phyloP scores from a whole-genome alignment of 306 rosid species.

The Cucumis melo region DNA sequence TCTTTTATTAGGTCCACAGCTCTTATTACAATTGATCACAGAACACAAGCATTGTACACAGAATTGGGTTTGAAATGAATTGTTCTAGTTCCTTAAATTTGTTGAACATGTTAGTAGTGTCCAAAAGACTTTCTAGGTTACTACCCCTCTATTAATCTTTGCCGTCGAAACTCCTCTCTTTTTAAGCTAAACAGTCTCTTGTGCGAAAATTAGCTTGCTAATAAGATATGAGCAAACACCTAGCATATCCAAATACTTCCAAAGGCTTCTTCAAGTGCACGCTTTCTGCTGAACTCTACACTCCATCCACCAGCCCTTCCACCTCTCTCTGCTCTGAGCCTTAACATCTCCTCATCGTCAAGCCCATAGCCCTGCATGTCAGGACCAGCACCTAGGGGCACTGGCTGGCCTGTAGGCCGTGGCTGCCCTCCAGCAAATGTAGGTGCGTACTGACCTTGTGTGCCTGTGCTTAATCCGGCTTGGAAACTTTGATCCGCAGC shows the following conservation, averaged over 20 bases:
- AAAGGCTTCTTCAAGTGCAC: slow-evolving; percentile 86
- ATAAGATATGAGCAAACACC: not conserved
- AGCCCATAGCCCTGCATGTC: slow-evolving; percentile 36
- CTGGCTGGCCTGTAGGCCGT: slow-evolving; percentile 70
- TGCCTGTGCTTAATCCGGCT: slow-evolving; percentile 38
- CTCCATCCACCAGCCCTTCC: slow-evolving; percentile 88
- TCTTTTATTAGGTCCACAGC: not conserved
- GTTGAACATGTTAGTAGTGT: not conserved
- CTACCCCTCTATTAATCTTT: not conserved
- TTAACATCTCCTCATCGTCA: slow-evolving; percentile 53
- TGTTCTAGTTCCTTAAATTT: not conserved
- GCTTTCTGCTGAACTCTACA: slow-evolving; percentile 51
- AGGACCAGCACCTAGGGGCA: slow-evolving; percentile 52
- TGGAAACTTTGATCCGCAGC: slow-evolving; percentile 39
- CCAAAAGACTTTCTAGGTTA: too few relatives aligned
- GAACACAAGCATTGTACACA: not conserved
- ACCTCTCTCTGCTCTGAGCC: slow-evolving; percentile 58
- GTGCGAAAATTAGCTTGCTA: not conserved
- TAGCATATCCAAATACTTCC: slow-evolving; percentile 71
- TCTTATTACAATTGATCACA: not conserved
- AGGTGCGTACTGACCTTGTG: slow-evolving; percentile 81
- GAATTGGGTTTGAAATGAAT: not conserved
- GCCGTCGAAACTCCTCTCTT: not conserved
- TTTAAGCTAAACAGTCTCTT: not conserved
- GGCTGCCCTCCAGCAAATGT: slow-evolving; percentile 79